Conservation (phyloP, 208 protist genomes). For the Phytomonas francai region DNA sequence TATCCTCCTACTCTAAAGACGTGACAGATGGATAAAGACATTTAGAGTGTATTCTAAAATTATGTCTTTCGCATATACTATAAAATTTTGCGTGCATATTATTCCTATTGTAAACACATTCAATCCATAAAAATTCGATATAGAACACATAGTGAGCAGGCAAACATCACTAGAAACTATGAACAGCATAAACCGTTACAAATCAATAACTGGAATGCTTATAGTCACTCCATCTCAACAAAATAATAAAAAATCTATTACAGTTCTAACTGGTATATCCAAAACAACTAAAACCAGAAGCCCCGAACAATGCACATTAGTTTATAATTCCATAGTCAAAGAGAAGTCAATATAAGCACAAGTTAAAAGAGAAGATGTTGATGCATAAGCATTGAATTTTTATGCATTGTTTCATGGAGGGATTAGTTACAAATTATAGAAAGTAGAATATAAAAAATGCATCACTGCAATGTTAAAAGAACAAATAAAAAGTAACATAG, state of each 20-base stretch:
- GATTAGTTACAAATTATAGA: not conserved
- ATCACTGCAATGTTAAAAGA: not conserved
- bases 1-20: not conserved
- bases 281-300: not conserved
- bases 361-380: not conserved
- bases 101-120: not conserved
- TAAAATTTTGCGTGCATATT: not conserved
- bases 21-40: not conserved
- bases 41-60: not conserved
- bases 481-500: not conserved
- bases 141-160: not conserved
- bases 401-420: not conserved
- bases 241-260: not conserved
- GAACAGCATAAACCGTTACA: not conserved
- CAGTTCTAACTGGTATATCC: not conserved
- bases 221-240: not conserved
- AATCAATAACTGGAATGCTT: not conserved
- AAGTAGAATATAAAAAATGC: not conserved
- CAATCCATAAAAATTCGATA: not conserved
- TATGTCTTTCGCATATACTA: not conserved
- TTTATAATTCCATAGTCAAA: not conserved
- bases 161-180: not conserved
- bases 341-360: not conserved
- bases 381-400: not conserved
- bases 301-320: not conserved